Evolutionary conservation across 164 flowering plant genomes (phyloP).

Genomic region (Umbilicus rupestris): DNA sequence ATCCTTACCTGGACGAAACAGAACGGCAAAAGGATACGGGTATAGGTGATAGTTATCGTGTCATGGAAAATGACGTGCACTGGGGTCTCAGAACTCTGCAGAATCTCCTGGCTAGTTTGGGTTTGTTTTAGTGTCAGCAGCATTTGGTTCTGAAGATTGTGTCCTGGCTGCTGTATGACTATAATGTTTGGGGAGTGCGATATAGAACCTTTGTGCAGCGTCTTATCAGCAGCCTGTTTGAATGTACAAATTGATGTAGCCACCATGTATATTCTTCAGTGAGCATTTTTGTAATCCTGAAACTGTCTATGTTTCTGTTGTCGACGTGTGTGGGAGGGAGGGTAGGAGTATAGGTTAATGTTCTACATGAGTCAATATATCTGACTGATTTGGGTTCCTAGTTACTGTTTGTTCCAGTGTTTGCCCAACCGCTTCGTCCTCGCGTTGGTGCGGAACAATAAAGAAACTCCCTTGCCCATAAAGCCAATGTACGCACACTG

Average conservation of each 20-base stretch:
- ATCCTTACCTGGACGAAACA: background rate
- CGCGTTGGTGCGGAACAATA: too few relatives aligned
- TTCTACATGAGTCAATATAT: too few relatives aligned
- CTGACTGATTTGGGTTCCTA: too few relatives aligned
- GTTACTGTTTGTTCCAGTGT: too few relatives aligned
- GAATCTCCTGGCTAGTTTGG: conserved; percentile 25
- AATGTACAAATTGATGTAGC: background rate
- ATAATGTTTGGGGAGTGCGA: too few relatives aligned
- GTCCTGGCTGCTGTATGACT: too few relatives aligned
- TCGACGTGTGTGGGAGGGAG: background rate
- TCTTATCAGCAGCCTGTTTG: background rate
- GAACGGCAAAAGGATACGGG: background rate
- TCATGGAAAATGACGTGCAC: conserved; percentile 25
- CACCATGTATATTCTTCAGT: background rate
- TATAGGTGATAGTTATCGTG: background rate
- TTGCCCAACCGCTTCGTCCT: too few relatives aligned
- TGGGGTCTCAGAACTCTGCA: conserved; percentile 37
- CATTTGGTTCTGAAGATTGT: background rate
- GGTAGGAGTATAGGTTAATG: background rate
- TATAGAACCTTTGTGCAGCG: too few relatives aligned
- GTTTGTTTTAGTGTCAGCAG: conserved; percentile 13
- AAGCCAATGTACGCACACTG: too few relatives aligned
- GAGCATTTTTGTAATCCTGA: background rate
- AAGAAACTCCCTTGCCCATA: too few relatives aligned
- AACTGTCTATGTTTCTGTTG: background rate